Evolutionary conservation across 2,329 filamentous ascomycete genomes (phyloP).

Genomic region (Elsinoe australis): DNA sequence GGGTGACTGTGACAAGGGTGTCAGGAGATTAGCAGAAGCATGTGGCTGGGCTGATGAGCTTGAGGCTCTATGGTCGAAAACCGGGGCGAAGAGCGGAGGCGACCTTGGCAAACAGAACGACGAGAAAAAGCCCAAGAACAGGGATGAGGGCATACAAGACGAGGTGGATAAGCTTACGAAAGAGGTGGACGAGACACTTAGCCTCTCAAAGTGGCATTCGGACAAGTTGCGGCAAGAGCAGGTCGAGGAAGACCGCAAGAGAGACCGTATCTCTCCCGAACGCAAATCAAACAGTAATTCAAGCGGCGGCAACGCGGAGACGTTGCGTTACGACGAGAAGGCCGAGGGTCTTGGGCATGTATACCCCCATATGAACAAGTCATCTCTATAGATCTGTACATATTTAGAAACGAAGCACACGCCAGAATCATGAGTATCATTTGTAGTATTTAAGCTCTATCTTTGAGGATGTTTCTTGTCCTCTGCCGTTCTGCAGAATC

Average conservation of each 20-base stretch:
- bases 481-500: constrained; percentile 65
- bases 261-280: constrained; percentile 1
- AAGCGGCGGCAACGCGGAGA: constrained; percentile 7
- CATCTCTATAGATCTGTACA: constrained; percentile 7
- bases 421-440: too few species aligned
- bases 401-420: not conserved
- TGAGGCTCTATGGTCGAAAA: constrained; percentile 62
- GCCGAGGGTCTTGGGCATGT: constrained; percentile 20
- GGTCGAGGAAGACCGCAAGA: not conserved
- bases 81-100: constrained; percentile 51
- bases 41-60: constrained; percentile 83
- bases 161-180: constrained; percentile 52
- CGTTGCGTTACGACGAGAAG: constrained; percentile 16
- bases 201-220: constrained; percentile 41
- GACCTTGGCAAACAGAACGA: constrained; percentile 17
- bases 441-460: not conserved
- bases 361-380: constrained; percentile 21
- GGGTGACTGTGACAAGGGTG: constrained; percentile 74
- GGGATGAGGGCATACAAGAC: constrained; percentile 50
- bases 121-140: constrained; percentile 29
- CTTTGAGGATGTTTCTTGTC: constrained; percentile 48
- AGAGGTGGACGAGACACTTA: constrained; percentile 51
- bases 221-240: constrained; percentile 26
- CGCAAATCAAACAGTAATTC: not conserved
- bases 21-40: constrained; percentile 67